A percentile compares a stretch with the other conserved stretches of the same genome.
These are phyloP conservation scores for Breynia disticha DNA, from an alignment of 441 rosid species.

Conservation along the genomic window DNA sequence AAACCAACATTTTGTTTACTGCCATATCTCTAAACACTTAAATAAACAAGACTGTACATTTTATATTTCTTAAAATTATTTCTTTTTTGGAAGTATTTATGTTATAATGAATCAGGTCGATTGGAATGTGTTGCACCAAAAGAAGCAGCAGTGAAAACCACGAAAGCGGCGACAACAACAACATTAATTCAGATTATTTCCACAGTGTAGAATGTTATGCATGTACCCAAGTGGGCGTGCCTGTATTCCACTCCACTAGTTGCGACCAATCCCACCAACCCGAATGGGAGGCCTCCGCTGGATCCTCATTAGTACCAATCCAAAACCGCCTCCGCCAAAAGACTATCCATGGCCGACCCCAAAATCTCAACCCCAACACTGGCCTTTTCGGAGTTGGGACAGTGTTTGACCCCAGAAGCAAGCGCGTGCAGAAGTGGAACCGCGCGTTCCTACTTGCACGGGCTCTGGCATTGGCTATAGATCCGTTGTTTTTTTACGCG, in stretches of 20 bases:
- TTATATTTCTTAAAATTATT: background rate
- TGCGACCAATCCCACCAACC: conserved; percentile 56
- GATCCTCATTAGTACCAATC: conserved; percentile 58
- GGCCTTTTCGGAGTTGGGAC: conserved; percentile 23
- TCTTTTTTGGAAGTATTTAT: background rate
- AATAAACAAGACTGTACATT: background rate
- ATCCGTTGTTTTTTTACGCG: conserved; percentile 56
- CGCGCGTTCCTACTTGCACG: conserved; percentile 47
- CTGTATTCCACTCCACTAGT: conserved; percentile 64
- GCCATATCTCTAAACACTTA: background rate
- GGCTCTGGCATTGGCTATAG: conserved; percentile 51
- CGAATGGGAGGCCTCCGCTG: conserved; percentile 64
- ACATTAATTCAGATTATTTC: conserved; percentile 12
- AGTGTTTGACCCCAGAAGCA: conserved; percentile 49
- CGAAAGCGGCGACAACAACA: conserved; percentile 1
- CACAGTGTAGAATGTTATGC: conserved; percentile 46
- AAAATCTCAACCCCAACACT: conserved; percentile 1
- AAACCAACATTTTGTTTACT: background rate
- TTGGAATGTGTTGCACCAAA: conserved; percentile 17
- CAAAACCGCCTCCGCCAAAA: conserved; percentile 5
- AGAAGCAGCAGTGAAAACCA: conserved; percentile 1
- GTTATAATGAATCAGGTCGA: conserved; percentile 27
- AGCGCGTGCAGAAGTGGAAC: conserved; percentile 50
- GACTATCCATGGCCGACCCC: background rate
- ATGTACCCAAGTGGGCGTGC: conserved; percentile 65